phyloP scores from a whole-genome alignment of 176 grass and related monocot genomes.

The Hordeum marinum region DNA sequence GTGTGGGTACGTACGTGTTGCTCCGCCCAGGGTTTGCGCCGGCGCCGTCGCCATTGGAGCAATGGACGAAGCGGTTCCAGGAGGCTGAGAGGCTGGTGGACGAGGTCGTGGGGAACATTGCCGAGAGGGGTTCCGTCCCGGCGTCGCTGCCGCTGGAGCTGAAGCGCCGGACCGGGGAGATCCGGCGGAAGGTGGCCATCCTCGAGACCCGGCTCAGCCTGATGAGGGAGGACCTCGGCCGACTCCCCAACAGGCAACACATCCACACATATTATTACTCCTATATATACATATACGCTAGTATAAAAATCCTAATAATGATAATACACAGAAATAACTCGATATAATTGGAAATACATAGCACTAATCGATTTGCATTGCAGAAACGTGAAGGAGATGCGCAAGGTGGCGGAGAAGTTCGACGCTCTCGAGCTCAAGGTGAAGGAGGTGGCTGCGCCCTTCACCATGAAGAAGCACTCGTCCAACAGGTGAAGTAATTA shows the following conservation, averaged over 20 bases:
- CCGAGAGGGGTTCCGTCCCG: conserved; percentile 45
- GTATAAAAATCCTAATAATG: background rate
- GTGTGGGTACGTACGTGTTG: background rate
- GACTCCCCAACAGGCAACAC: conserved; percentile 44
- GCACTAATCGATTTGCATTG: background rate
- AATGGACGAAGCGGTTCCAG: conserved; percentile 50
- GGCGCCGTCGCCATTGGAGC: conserved; percentile 30
- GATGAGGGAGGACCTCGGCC: conserved; percentile 44
- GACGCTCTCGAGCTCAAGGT: conserved; percentile 42
- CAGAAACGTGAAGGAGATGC: conserved; percentile 58
- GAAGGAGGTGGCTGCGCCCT: conserved; percentile 33
- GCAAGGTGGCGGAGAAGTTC: conserved; percentile 65
- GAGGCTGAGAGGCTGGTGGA: conserved; percentile 44
- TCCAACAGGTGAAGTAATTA: conserved; percentile 33
- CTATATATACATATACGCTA: too few relatives aligned
- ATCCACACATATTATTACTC: conserved; percentile 27
- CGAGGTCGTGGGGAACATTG: conserved; percentile 37
- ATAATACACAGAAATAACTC: background rate
- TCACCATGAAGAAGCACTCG: conserved; percentile 40
- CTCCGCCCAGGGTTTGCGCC: background rate
- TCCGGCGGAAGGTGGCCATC: conserved; percentile 64
- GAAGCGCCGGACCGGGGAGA: conserved; percentile 41
- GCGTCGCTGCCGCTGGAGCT: conserved; percentile 37
- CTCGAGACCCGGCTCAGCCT: conserved; percentile 47
- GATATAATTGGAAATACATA: too few relatives aligned